Base-by-base conservation (phyloP, 2,329 filamentous ascomycete genomes). In the Talaromyces rugulosus region DNA sequence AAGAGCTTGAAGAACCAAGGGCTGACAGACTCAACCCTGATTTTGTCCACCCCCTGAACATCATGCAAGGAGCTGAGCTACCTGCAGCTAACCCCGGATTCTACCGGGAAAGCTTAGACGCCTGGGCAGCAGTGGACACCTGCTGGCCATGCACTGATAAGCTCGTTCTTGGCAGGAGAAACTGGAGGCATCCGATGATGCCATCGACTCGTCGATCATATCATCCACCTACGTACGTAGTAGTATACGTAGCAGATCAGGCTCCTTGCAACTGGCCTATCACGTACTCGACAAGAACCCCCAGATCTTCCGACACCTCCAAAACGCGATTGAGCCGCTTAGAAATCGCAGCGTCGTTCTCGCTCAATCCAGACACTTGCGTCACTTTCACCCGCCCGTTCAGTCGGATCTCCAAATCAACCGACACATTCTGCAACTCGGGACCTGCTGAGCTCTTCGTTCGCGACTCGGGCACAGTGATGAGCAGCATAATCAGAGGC, bases 241-340 rank as follows among this genome's bases (percentile, higher is more conserved):
- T 11, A 27, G 12, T 18, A 47, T 12, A 11, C 44, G 44, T 51
- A 42, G 28, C 23, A 50, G 51, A 28, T 54, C 58, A 36, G 14
- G 34, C 36, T 36, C 69, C 71, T 64, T 72, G 72, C 65, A 70
- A 65, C 72, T 71, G 75, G 64, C 68, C 71, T 56, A 77, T 62
- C 62, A 78, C 70, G 76, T 77, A 80, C 71, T 80, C 78, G 30
- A 80, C 76, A 44, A 78, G 61, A 47, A 76, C 69, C 16, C 78
- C 76, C 60, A 80, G 65, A 68, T 80, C 77, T 64, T 80, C 78
- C n/a, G 76, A 78, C 28, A 70, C 69, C 63, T 78, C 77, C 31
- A 81, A 66, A 40, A 78, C 76, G 28, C 67, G 69, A 18, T 73
- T 70, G 44, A 80, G 71, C 64, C 74, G 74, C 61, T 68, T 68